Percentiles rank a stretch among this genome's conserved stretches.
Conservation (phyloP, 1,284 basidiomycete genomes). For the Malassezia brasiliensis region DNA sequence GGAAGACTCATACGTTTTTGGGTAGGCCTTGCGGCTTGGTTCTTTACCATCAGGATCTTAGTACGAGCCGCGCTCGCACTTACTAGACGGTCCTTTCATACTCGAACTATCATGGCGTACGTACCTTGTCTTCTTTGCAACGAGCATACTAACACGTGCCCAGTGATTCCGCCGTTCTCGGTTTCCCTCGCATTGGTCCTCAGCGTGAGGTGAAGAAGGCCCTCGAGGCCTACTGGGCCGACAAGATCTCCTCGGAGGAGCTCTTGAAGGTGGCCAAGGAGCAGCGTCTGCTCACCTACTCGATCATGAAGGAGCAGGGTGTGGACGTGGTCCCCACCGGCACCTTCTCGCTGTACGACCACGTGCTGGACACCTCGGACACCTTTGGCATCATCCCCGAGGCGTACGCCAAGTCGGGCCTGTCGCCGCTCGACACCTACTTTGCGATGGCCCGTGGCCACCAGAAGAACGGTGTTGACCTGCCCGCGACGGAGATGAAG, state of each 20-base stretch:
- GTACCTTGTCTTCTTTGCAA: neutral
- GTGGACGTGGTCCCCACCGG: constrained; percentile 90
- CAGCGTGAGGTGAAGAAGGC: constrained; percentile 99
- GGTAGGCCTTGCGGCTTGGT: neutral
- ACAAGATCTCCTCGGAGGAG: constrained; percentile 78
- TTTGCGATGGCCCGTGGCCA: constrained; percentile 90
- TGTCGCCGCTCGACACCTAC: constrained; percentile 87
- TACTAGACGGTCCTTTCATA: constrained; percentile 7
- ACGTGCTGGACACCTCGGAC: constrained; percentile 93
- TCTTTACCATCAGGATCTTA: constrained; percentile 11
- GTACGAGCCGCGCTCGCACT: constrained; percentile 8
- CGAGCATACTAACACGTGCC: neutral
- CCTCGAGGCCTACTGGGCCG: constrained; percentile 70
- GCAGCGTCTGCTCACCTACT: constrained; percentile 84
- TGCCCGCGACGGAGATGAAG: constrained; percentile 98
- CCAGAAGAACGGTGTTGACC: constrained; percentile 82
- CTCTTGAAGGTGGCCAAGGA: constrained; percentile 80
- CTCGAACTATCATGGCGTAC: constrained; percentile 15
- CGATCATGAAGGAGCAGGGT: constrained; percentile 71
- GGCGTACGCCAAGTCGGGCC: constrained; percentile 77
- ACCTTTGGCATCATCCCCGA: constrained; percentile 95
- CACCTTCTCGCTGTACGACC: constrained; percentile 97
- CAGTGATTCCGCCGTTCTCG: constrained; percentile 55
- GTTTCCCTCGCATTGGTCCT: constrained; percentile 92
- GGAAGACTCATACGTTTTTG: neutral